A percentile compares a stretch with the other conserved stretches of the same genome.
Conservation (phyloP, 2,329 filamentous ascomycete genomes). For the Periconia digitata region DNA sequence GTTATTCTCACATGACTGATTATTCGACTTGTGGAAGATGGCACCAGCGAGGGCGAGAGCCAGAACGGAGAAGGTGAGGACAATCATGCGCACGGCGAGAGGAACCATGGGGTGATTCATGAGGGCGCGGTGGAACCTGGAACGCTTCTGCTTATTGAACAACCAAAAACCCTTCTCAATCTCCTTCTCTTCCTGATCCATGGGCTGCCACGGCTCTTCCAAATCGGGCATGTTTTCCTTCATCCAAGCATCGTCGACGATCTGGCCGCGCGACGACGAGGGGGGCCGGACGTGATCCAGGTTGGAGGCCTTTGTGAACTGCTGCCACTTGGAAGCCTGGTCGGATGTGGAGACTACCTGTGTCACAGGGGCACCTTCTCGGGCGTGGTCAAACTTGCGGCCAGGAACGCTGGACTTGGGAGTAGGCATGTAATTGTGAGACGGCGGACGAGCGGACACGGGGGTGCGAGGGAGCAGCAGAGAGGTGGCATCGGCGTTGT, state of each 20-base stretch:
- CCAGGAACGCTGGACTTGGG: constrained; percentile 43
- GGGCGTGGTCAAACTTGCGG: constrained; percentile 42
- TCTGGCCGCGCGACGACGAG: constrained; percentile 33
- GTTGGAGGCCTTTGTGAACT: constrained; percentile 37
- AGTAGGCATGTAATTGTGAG: constrained; percentile 42
- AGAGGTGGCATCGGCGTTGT: constrained; percentile 31
- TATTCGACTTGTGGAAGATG: constrained; percentile 61
- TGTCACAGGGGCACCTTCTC: constrained; percentile 41
- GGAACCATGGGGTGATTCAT: constrained; percentile 85
- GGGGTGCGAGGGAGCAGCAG: constrained; percentile 40
- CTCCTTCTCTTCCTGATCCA: constrained; percentile 54
- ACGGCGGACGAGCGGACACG: constrained; percentile 34
- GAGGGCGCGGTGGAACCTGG: constrained; percentile 65
- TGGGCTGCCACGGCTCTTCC: constrained; percentile 55
- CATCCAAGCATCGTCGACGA: constrained; percentile 50
- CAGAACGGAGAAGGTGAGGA: constrained; percentile 79
- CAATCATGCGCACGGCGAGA: constrained; percentile 76
- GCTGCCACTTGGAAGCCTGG: constrained; percentile 42
- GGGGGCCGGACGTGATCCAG: constrained; percentile 24
- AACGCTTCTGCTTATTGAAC: constrained; percentile 50
- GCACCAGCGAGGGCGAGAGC: constrained; percentile 77
- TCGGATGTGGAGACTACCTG: constrained; percentile 37
- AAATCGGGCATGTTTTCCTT: constrained; percentile 52
- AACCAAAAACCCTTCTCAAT: constrained; percentile 53
- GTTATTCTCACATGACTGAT: constrained; percentile 44